These are phyloP conservation scores for Epichloe bromicola DNA, from an alignment of 2,329 filamentous ascomycete species.

Conservation along the genomic window DNA sequence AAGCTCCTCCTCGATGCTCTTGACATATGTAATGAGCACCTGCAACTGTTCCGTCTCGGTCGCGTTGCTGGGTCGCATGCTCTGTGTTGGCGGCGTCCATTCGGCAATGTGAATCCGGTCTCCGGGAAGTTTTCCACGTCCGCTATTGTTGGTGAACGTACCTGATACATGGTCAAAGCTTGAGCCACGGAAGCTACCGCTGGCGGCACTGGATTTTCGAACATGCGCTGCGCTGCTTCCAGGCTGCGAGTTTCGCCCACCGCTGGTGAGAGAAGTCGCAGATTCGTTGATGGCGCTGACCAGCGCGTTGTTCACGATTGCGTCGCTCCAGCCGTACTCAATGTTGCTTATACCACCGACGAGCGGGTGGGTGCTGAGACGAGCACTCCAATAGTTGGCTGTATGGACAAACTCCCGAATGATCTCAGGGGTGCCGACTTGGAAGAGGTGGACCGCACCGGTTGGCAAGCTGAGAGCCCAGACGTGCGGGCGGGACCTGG, in stretches of 20 bases:
- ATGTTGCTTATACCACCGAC: slow-evolving; percentile 91
- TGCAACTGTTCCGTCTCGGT: slow-evolving; percentile 70
- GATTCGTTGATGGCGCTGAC: slow-evolving; percentile 40
- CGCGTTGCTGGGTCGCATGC: slow-evolving; percentile 70
- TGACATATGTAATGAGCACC: slow-evolving; percentile 65
- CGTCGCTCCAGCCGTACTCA: slow-evolving; percentile 92
- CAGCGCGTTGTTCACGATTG: slow-evolving; percentile 53
- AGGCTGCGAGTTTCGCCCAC: slow-evolving; percentile 29
- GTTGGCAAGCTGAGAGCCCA: slow-evolving; percentile 88
- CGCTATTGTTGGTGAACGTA: slow-evolving; percentile 37
- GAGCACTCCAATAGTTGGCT: slow-evolving; percentile 94
- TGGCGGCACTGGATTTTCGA: slow-evolving; percentile 32
- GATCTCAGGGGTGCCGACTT: slow-evolving; percentile 90
- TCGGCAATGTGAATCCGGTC: slow-evolving; percentile 76
- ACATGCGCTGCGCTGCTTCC: slow-evolving; percentile 35
- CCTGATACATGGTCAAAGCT: slow-evolving; percentile 49
- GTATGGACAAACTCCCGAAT: slow-evolving; percentile 88
- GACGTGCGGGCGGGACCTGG: slow-evolving; percentile 76
- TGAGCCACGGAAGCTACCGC: slow-evolving; percentile 37
- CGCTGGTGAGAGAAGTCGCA: slow-evolving; percentile 16
- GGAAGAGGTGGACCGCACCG: slow-evolving; percentile 94
- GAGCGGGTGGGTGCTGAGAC: slow-evolving; percentile 84
- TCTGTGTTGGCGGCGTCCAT: slow-evolving; percentile 82
- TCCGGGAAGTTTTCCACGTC: slow-evolving; percentile 55
- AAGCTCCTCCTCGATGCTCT: slow-evolving; percentile 74